Base-by-base conservation (phyloP, 1,139 yeast genomes). In the Yamadazyma triangularis region DNA sequence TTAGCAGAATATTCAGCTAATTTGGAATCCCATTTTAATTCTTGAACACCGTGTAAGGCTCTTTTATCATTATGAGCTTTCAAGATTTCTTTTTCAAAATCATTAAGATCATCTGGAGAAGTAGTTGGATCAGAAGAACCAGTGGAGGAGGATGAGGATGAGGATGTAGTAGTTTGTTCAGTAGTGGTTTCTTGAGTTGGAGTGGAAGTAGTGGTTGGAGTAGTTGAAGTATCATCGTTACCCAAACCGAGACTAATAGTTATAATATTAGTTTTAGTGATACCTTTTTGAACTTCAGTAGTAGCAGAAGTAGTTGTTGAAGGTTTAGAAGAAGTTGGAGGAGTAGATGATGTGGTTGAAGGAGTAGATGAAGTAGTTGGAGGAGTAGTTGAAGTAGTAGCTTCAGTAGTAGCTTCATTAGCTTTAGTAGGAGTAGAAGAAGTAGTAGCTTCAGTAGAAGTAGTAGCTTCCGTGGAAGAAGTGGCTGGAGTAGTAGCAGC, bases 1-100 rank as follows among this genome's bases (percentile, higher is more conserved):
- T 62, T 42, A 10, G 63, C 65, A 33, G 78, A 78, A 39, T 65
- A 77, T 27, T 55, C 41, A 31, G 72, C 70, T 32, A 78, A 58
- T 1, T 56, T 53, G 13, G 59, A 46, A 45, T 69, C 63, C 83
- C 83, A 79, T 2, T 50, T 39, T 34, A 78, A 56, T 16, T 54
- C 46, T 25, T 56, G 67, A 15, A 70, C 71, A 23, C 71, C 70
- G 43, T 77, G 83, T 35, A 66, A 59, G 15, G 73, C 73, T 63
- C 84, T 64, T 53, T 70, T 65, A 8, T 29, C 44, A 51, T 78
- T 78, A 53, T 75, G 81, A 30, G 60, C 77, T 24, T 45, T 51
- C 36, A 78, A 58, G 32, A 77, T 61, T 4, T 42, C 56, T 27
- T 49, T 32, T 36, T 59, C 54, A 34, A 61, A 60, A 7, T 48